Evolutionary conservation across 2,329 filamentous ascomycete species (phyloP).

Genomic region (Penicillium sp.): DNA sequence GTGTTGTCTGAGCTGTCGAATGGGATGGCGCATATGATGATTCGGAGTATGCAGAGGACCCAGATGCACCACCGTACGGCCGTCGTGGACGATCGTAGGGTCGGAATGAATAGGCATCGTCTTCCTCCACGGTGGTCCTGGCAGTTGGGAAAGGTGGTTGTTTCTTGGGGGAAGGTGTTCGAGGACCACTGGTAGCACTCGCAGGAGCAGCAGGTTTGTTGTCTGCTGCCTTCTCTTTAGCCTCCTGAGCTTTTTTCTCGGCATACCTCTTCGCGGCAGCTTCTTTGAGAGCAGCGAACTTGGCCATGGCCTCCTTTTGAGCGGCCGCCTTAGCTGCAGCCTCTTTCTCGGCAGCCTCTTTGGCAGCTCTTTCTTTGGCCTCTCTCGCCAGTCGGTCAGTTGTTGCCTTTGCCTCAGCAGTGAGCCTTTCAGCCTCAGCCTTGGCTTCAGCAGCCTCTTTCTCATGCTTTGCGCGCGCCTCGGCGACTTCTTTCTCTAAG

Average conservation of each 20-base stretch:
- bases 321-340: slow-evolving; percentile 38
- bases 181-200: slow-evolving; percentile 32
- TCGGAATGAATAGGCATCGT: slow-evolving; percentile 70
- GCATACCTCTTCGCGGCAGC: slow-evolving; percentile 40
- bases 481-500: slow-evolving; percentile 29
- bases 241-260: slow-evolving; percentile 38
- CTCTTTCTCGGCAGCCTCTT: slow-evolving; percentile 68
- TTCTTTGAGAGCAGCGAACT: slow-evolving; percentile 40
- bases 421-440: slow-evolving; percentile 12
- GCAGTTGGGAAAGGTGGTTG: slow-evolving; percentile 35
- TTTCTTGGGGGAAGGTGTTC: slow-evolving; percentile 43
- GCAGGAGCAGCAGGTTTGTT: slow-evolving; percentile 31
- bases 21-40: slow-evolving; percentile 83
- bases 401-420: slow-evolving; percentile 29
- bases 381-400: slow-evolving; percentile 33
- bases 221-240: slow-evolving; percentile 27
- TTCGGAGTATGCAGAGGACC: slow-evolving; percentile 74
- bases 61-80: slow-evolving; percentile 61
- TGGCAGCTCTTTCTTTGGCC: slow-evolving; percentile 36
- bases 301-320: slow-evolving; percentile 40
- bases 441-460: slow-evolving; percentile 26
- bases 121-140: slow-evolving; percentile 53
- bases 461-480: slow-evolving; percentile 16
- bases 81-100: slow-evolving; percentile 71
- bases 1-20: slow-evolving; percentile 79